Percentiles rank a stretch among this genome's conserved stretches.
Evolutionary conservation across 306 rosid genomes (phyloP).

Genomic region (Rosa rugosa): DNA sequence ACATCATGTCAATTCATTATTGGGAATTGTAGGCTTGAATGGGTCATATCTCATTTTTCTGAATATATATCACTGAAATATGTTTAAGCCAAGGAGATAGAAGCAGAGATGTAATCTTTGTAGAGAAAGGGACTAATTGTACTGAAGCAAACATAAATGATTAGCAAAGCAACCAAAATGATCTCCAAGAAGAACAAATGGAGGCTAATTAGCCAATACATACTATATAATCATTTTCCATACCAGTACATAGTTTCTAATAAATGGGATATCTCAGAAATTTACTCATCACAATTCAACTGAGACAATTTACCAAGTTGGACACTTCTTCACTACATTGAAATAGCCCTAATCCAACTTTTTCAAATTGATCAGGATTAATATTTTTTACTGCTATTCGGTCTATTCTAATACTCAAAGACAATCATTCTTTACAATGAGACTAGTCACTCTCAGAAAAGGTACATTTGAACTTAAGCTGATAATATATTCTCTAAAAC

Average conservation of each 20-base stretch:
- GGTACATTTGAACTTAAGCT: background rate
- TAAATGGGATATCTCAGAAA: background rate
- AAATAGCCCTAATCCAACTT: background rate
- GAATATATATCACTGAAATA: background rate
- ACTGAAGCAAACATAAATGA: slow-evolving; percentile 3
- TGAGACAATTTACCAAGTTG: background rate
- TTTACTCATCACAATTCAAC: background rate
- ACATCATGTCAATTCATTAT: slow-evolving; percentile 8
- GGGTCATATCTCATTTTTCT: slow-evolving; percentile 16
- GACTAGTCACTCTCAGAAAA: slow-evolving; percentile 1
- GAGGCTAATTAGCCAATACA: slow-evolving; percentile 2
- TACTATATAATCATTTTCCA: background rate
- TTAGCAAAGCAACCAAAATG: slow-evolving; percentile 8
- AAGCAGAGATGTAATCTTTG: slow-evolving; percentile 19
- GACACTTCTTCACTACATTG: background rate
- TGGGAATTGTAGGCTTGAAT: slow-evolving; percentile 18
- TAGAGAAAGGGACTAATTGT: slow-evolving; percentile 15
- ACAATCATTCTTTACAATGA: background rate
- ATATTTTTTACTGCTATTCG: background rate
- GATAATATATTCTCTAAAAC: background rate
- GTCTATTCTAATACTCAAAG: background rate
- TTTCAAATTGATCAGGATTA: background rate
- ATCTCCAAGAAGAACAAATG: background rate
- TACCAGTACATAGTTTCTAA: background rate
- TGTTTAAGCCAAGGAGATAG: slow-evolving; percentile 8